Evolutionary conservation across 1,284 basidiomycete species (phyloP), one percentile per base, ranked within the genome.

Genomic region (Leccinum pseudoinsigne): DNA sequence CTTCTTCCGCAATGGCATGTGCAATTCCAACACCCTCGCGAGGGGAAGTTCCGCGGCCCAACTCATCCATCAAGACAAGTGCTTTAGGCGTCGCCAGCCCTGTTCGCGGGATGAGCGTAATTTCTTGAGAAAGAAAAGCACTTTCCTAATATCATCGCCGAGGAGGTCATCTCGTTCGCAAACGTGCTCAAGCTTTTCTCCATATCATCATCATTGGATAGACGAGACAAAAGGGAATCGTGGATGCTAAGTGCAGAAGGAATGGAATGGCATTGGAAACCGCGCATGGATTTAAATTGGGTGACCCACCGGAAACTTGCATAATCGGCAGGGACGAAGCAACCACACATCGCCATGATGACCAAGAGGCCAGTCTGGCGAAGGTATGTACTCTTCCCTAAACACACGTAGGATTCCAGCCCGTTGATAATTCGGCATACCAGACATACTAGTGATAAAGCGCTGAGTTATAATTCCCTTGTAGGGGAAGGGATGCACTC

Each of bases 181-280:
- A 98, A 98, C 0, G 95, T 97, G 67, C 95, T 97, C 14, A 97
- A 76, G 61, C 85, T 92, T 71, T 88, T 90, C 74, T 96, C 93
- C 69, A 95, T 84, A 68, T 94, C 89, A 68, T 95, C 95, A 66
- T 98, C 94, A 68, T 98, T 97, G 0, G 94, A 96, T 5, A 98
- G 81, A 9, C 96, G 86, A 4, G 90, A 92, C 26, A 98, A 82
- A 10, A 98, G 81, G 0, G 88, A 83, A 68, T 97, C 93, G 61
- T 95, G 92, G 2, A 95, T 82, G 38, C 89, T 92, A 62, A 12
- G 10, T 40, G 62, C 10, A 40, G 10, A 18, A 11, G 11, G 9
- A 26, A 26, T 26, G 26, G 26, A 26, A 21, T 16, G 23, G 42
- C 36, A 53, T 59, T 58, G 4, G 14, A 16, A 55, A 34, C 5